phyloP scores from a whole-genome alignment of 1,284 basidiomycete species.

The Leccinum solheimii region DNA sequence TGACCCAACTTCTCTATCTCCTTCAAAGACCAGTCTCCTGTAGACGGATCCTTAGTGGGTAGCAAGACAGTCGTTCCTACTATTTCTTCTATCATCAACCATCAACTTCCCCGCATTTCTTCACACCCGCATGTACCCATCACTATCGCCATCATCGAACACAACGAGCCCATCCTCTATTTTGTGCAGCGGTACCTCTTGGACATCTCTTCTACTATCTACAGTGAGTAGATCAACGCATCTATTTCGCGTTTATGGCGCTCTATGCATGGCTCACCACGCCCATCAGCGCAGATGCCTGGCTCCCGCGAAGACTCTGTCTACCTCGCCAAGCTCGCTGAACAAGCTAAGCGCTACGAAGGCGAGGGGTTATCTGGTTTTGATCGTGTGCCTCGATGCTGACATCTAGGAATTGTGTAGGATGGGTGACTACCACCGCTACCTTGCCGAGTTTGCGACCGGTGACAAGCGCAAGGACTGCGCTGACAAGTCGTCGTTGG shows the following conservation, averaged over 20 bases:
- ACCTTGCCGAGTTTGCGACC: slow-evolving; percentile 98
- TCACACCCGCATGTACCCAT: slow-evolving; percentile 30
- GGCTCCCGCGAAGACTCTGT: slow-evolving; percentile 94
- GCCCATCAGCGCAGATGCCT: slow-evolving; percentile 59
- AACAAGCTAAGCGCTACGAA: slow-evolving; percentile 98
- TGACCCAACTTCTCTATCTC: not conserved
- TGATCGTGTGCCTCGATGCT: slow-evolving; percentile 14
- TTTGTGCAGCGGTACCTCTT: slow-evolving; percentile 17
- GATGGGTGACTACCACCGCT: slow-evolving; percentile 99
- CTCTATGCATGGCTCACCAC: slow-evolving; percentile 26
- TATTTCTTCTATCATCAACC: slow-evolving; percentile 6
- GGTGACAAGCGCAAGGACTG: slow-evolving; percentile 99
- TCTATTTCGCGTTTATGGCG: slow-evolving; percentile 22
- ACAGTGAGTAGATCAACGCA: slow-evolving; percentile 39
- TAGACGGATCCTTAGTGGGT: too few species aligned
- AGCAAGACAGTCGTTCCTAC: too few species aligned
- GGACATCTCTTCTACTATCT: slow-evolving; percentile 9
- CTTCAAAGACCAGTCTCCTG: too few species aligned
- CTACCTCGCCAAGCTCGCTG: slow-evolving; percentile 99
- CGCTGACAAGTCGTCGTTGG: slow-evolving; percentile 83
- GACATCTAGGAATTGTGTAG: slow-evolving; percentile 41
- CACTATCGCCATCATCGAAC: slow-evolving; percentile 33
- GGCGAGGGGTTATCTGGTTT: slow-evolving; percentile 50
- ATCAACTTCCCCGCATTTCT: slow-evolving; percentile 43
- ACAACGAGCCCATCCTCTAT: slow-evolving; percentile 34